Evolutionary conservation across 306 rosid genomes (phyloP).

Genomic region (Spatholobus suberectus): DNA sequence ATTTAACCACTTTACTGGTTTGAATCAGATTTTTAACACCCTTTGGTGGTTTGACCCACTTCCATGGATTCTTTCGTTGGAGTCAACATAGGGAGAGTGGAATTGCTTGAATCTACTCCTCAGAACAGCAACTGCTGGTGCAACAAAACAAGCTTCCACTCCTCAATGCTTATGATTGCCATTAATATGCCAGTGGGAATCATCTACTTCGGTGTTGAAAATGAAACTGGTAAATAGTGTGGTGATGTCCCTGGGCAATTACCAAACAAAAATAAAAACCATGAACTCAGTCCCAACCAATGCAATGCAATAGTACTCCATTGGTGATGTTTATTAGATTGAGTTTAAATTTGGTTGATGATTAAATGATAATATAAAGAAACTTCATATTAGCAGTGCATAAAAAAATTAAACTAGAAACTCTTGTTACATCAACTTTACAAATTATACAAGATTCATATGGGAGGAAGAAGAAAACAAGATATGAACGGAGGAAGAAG

Average conservation of each 20-base stretch:
- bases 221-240: slow-evolving; percentile 74
- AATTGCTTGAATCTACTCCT: slow-evolving; percentile 2
- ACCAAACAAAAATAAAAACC: slow-evolving; percentile 31
- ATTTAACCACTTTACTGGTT: background rate
- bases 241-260: slow-evolving; percentile 58
- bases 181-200: slow-evolving; percentile 46
- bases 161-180: slow-evolving; percentile 6
- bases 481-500: no score
- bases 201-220: slow-evolving; percentile 74
- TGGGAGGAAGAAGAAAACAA: no score
- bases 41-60: slow-evolving; percentile 30
- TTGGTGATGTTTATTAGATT: no score
- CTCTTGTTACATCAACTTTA: no score
- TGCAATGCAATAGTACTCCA: no score
- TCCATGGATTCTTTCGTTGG: background rate
- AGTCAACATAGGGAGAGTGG: slow-evolving; percentile 12
- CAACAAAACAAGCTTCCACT: slow-evolving; percentile 8
- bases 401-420: no score
- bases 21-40: background rate
- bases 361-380: no score
- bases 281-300: slow-evolving; percentile 25
- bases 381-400: no score
- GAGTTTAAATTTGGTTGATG: no score
- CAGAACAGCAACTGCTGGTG: background rate
- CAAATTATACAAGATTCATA: no score